Evolutionary conservation across 768 basidiomycete genomes (phyloP).

Genomic region (Suillus plorans): DNA sequence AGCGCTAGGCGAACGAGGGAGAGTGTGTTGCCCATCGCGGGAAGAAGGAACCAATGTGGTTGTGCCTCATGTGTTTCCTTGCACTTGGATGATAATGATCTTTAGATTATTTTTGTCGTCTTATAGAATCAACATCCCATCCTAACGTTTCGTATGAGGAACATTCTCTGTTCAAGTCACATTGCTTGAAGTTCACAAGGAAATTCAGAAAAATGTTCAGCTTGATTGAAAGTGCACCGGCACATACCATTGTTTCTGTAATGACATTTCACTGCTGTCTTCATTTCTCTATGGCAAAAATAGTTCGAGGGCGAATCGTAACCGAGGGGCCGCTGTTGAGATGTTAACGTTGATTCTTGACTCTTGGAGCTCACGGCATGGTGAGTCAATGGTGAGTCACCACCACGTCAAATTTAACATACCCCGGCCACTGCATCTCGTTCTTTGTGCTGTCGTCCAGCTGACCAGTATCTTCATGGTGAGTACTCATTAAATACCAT

Average conservation of each 20-base stretch:
- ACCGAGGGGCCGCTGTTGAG: not conserved
- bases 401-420: no score
- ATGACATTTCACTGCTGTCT: not conserved
- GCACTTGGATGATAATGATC: no score
- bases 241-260: not conserved
- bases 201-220: not conserved
- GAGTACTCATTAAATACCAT: not conserved
- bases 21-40: conserved; percentile 28
- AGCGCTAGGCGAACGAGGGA: conserved; percentile 21
- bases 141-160: not conserved
- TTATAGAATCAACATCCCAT: not conserved
- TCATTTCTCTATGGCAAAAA: not conserved
- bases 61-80: no score
- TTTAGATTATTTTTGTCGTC: not conserved
- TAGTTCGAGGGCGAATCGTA: not conserved
- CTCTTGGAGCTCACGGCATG: no score
- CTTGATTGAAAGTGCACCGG: not conserved
- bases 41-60: not conserved
- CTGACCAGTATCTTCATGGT: not conserved
- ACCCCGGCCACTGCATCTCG: not conserved
- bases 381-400: not conserved
- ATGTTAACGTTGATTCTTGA: not conserved
- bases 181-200: not conserved
- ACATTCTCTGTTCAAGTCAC: not conserved
- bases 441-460: not conserved